Conservation (phyloP, 1,284 basidiomycete genomes). For the Moesziomyces globuligerus region DNA sequence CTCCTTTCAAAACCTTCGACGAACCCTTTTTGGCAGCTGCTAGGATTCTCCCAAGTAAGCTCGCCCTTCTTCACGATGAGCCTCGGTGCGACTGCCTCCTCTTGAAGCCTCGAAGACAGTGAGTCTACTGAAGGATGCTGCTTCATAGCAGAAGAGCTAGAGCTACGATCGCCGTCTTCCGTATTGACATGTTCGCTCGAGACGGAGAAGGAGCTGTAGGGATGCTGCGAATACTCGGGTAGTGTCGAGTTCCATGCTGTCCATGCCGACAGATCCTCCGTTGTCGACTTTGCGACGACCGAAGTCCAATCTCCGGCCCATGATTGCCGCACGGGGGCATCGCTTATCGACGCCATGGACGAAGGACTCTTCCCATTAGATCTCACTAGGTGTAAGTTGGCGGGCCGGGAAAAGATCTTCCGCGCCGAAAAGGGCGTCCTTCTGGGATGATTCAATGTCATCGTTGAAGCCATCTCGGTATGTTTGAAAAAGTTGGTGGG, state of each 20-base stretch:
- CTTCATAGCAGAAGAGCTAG: neutral
- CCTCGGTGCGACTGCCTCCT: neutral
- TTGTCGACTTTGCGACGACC: neutral
- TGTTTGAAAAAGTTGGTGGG: neutral
- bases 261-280: neutral
- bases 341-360: neutral
- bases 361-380: conserved; percentile 10
- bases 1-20: conserved; percentile 19
- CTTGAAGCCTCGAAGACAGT: neutral
- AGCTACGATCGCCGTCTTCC: too few species aligned
- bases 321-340: too few species aligned
- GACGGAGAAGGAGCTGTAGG: conserved; percentile 14
- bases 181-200: neutral
- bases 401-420: conserved; percentile 21
- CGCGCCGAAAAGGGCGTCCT: conserved; percentile 3
- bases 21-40: neutral
- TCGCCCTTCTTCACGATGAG: conserved; percentile 7
- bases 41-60: conserved; percentile 9
- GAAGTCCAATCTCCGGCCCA: too few species aligned
- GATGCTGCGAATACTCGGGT: neutral
- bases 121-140: neutral
- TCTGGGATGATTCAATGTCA: conserved; percentile 1
- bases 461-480: neutral
- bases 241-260: neutral
- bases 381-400: conserved; percentile 28